phyloP scores from a whole-genome alignment of 176 grass and related monocot species.

The Chloris gayana region DNA sequence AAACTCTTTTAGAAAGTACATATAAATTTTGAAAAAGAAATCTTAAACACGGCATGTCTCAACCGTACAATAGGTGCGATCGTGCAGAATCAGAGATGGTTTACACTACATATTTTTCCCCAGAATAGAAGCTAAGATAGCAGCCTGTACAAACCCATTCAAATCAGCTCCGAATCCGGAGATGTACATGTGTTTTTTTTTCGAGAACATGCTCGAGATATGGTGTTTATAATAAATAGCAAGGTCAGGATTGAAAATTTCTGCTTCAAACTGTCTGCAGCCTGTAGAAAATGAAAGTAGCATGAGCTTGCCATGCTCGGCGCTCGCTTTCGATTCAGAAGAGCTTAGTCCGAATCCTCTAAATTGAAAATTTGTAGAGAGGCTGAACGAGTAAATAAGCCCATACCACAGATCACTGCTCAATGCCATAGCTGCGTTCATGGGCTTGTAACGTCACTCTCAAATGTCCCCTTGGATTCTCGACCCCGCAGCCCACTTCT shows the following conservation, averaged over 20 bases:
- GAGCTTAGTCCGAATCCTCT: background rate
- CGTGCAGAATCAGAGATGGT: no score
- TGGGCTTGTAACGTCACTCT: background rate
- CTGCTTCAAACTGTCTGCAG: background rate
- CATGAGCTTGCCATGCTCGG: background rate
- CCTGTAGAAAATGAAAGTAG: background rate
- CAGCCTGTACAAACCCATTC: no score
- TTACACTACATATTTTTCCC: no score
- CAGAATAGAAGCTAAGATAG: no score
- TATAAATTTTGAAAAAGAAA: no score
- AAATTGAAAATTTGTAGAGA: background rate
- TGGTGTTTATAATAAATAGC: background rate
- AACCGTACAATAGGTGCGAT: no score
- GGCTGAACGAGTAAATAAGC: background rate
- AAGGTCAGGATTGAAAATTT: background rate
- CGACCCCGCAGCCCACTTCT: background rate
- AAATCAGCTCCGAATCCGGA: no score
- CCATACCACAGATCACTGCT: background rate
- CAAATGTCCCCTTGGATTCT: background rate
- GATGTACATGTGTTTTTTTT: no score
- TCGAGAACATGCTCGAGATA: background rate
- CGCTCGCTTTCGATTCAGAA: background rate
- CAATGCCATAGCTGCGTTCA: background rate
- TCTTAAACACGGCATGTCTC: no score
- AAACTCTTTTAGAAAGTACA: no score